Percentiles rank a stretch among this genome's conserved stretches.
Evolutionary conservation across 1,284 basidiomycete species (phyloP).

Genomic region (Rhodotorula sp.): DNA sequence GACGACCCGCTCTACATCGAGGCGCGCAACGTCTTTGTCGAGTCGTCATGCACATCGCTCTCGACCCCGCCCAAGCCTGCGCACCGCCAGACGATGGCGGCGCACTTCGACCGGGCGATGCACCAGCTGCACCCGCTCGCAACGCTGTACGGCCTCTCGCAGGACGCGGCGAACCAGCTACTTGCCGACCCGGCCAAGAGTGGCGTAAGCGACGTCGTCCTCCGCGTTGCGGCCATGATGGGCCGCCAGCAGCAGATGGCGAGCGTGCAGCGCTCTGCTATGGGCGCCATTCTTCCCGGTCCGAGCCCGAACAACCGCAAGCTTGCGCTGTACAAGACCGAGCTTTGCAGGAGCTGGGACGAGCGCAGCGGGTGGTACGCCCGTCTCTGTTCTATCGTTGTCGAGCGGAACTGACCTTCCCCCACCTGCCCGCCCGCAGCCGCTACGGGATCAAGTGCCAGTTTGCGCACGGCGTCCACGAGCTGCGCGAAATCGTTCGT

Average conservation of each 20-base stretch:
- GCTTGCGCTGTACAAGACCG: constrained; percentile 84
- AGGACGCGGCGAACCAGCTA: constrained; percentile 33
- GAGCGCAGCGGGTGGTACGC: constrained; percentile 74
- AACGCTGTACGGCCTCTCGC: constrained; percentile 34
- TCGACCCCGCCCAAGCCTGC: constrained; percentile 12
- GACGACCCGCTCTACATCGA: constrained; percentile 39
- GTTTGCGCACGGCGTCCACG: constrained; percentile 85
- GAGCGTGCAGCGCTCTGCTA: constrained; percentile 23
- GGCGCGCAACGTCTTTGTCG: constrained; percentile 38
- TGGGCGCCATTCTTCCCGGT: constrained; percentile 52
- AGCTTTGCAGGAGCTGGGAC: constrained; percentile 88
- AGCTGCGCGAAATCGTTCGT: constrained; percentile 73
- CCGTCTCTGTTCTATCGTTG: too few species aligned
- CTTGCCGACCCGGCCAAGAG: constrained; percentile 33
- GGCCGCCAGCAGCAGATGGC: constrained; percentile 34
- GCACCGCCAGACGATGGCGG: constrained; percentile 20
- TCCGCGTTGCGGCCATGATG: constrained; percentile 33
- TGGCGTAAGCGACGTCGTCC: constrained; percentile 35
- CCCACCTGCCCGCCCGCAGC: constrained; percentile 18
- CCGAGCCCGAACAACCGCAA: constrained; percentile 86
- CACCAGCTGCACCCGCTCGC: constrained; percentile 31
- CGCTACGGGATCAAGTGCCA: constrained; percentile 83
- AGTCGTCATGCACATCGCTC: constrained; percentile 26
- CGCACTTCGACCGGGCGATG: constrained; percentile 43
- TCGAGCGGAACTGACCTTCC: background rate